Percentiles rank a stretch among this genome's conserved stretches.
Conservation (phyloP, 176 grass and related monocot species). For the Oryza australiensis region DNA sequence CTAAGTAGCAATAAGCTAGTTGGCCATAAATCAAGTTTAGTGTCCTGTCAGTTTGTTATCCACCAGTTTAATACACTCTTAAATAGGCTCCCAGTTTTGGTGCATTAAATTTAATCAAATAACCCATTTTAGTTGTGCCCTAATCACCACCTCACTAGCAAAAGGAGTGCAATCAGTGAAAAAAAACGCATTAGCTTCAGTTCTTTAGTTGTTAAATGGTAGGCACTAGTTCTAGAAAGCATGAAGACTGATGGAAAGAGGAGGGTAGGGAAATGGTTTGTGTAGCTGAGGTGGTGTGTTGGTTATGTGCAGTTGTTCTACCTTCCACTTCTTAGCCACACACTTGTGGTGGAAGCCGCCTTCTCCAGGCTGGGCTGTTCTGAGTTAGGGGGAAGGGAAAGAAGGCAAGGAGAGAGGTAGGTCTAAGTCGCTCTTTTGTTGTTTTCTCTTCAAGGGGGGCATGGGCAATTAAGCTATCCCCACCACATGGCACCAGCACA, state of each 20-base stretch:
- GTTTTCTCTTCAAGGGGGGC: slow-evolving; percentile 21
- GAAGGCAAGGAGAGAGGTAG: slow-evolving; percentile 52
- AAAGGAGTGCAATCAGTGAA: slow-evolving; percentile 31
- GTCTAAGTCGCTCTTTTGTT: slow-evolving; percentile 39
- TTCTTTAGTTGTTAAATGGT: slow-evolving; percentile 46
- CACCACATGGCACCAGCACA: slow-evolving; percentile 42
- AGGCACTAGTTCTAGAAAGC: slow-evolving; percentile 53
- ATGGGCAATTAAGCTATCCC: slow-evolving; percentile 20
- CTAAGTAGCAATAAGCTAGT: slow-evolving; percentile 33
- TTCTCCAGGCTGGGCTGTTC: slow-evolving; percentile 50
- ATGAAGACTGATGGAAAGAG: slow-evolving; percentile 43
- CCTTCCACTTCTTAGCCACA: slow-evolving; percentile 56
- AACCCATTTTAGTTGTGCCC: slow-evolving; percentile 33
- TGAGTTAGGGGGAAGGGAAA: slow-evolving; percentile 40
- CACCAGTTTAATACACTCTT: slow-evolving; percentile 2
- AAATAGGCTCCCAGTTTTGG: slow-evolving; percentile 20
- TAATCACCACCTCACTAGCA: slow-evolving; percentile 27
- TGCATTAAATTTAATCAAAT: slow-evolving; percentile 31
- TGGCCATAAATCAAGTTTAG: slow-evolving; percentile 26
- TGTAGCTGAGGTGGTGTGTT: slow-evolving; percentile 45
- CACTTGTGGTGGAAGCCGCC: slow-evolving; percentile 60
- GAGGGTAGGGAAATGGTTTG: slow-evolving; percentile 55
- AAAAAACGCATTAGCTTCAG: slow-evolving; percentile 35
- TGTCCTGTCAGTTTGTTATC: slow-evolving; percentile 27
- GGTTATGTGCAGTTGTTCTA: slow-evolving; percentile 58